Conservation (phyloP, 805 yeast genomes). For the Yamadazyma ubonensis region DNA sequence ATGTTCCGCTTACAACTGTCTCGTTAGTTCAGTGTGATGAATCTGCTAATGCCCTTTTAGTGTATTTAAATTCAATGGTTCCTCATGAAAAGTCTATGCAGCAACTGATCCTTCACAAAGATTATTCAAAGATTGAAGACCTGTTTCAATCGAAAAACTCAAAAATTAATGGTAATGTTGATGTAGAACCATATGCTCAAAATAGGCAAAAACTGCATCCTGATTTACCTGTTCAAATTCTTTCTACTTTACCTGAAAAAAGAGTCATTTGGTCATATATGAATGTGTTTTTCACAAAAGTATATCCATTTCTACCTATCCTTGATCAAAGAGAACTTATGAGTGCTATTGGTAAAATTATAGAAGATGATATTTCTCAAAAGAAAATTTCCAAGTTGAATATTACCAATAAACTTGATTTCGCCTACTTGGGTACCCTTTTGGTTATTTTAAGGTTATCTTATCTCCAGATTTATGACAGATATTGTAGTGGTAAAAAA, state of each 20-base stretch:
- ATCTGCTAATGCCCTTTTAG: not conserved
- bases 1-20: not conserved
- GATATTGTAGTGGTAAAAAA: constrained; percentile 7
- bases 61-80: not conserved
- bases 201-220: constrained; percentile 12
- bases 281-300: constrained; percentile 54
- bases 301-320: constrained; percentile 64
- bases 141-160: constrained; percentile 4
- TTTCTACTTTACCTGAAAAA: constrained; percentile 50
- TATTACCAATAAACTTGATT: constrained; percentile 30
- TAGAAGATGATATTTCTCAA: constrained; percentile 37
- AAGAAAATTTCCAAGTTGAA: constrained; percentile 18
- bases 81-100: not conserved
- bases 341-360: constrained; percentile 37
- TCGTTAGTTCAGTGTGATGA: constrained; percentile 1
- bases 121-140: not conserved
- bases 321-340: constrained; percentile 57
- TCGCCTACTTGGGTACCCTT: constrained; percentile 34
- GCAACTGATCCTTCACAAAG: constrained; percentile 2
- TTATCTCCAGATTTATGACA: constrained; percentile 20
- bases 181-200: constrained; percentile 1
- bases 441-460: constrained; percentile 33
- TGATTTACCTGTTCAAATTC: constrained; percentile 40
- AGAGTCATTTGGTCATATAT: constrained; percentile 54
- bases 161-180: constrained; percentile 5